Conservation (phyloP, 768 basidiomycete genomes). For the Suillus weaverae region DNA sequence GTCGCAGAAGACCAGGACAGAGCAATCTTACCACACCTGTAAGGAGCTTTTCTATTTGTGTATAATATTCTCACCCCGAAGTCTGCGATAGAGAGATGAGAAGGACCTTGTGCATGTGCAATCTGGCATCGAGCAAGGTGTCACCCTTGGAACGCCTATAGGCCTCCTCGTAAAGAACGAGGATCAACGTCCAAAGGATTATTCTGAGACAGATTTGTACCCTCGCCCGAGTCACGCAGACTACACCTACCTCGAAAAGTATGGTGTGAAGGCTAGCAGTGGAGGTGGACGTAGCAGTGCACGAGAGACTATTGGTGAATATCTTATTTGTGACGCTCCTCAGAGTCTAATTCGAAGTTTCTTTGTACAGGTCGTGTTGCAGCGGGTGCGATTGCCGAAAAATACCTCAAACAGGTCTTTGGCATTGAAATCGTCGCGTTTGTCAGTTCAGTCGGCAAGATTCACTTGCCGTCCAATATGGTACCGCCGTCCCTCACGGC, state of each 20-base stretch:
- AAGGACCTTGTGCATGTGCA: constrained; percentile 93
- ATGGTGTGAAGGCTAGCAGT: constrained; percentile 95
- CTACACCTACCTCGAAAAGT: constrained; percentile 97
- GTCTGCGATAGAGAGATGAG: constrained; percentile 77
- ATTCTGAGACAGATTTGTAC: constrained; percentile 96
- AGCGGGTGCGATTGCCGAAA: constrained; percentile 97
- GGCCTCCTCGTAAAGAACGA: constrained; percentile 96
- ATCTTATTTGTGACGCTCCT: neutral
- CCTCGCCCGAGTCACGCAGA: constrained; percentile 98
- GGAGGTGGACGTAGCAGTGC: constrained; percentile 95
- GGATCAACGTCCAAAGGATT: constrained; percentile 97
- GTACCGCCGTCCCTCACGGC: constrained; percentile 40
- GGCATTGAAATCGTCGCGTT: constrained; percentile 97
- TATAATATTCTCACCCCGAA: constrained; percentile 4
- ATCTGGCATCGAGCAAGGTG: constrained; percentile 90
- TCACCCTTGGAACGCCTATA: constrained; percentile 97
- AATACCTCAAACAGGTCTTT: constrained; percentile 82
- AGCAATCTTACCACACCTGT: constrained; percentile 96
- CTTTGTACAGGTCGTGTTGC: constrained; percentile 78
- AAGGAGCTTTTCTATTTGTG: constrained; percentile 30
- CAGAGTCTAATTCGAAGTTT: constrained; percentile 3
- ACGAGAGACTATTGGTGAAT: constrained; percentile 89
- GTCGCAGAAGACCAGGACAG: constrained; percentile 91
- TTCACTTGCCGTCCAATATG: constrained; percentile 66
- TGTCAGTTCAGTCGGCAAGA: constrained; percentile 93